A percentile compares a stretch with the other conserved stretches of the same genome.
Evolutionary conservation across 2,329 filamentous ascomycete species (phyloP).

Genomic region (Teratosphaeria epicoccoides): DNA sequence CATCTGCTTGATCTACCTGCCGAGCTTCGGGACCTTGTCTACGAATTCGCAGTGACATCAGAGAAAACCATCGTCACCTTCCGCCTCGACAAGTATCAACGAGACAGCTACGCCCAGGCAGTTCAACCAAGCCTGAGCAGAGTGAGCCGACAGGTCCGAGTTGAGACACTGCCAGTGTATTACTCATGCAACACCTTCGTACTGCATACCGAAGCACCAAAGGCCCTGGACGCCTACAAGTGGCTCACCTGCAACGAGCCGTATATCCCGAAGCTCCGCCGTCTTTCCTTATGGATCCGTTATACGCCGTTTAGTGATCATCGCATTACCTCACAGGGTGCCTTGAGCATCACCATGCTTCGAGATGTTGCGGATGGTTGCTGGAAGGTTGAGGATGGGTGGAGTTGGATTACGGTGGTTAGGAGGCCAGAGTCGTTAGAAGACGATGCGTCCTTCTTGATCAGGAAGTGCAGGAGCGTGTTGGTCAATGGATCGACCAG

Average conservation of each 20-base stretch:
- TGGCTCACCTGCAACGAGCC: slow-evolving; percentile 17
- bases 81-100: slow-evolving; percentile 20
- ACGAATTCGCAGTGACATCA: slow-evolving; percentile 11
- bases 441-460: slow-evolving; percentile 15
- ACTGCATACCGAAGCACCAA: slow-evolving; percentile 21
- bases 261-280: slow-evolving; percentile 12
- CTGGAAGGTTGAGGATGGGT: slow-evolving; percentile 14
- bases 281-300: slow-evolving; percentile 20
- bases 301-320: slow-evolving; percentile 10
- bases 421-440: slow-evolving; percentile 13
- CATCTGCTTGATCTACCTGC: slow-evolving; percentile 19
- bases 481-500: slow-evolving; percentile 6
- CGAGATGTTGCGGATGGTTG: slow-evolving; percentile 1
- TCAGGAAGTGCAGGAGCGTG: slow-evolving; percentile 9
- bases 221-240: slow-evolving; percentile 15
- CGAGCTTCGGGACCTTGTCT: slow-evolving; percentile 19
- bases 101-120: slow-evolving; percentile 16
- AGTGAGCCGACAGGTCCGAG: slow-evolving; percentile 18
- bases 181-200: slow-evolving; percentile 22
- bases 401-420: slow-evolving; percentile 22
- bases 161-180: slow-evolving; percentile 20
- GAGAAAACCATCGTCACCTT: slow-evolving; percentile 19
- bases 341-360: slow-evolving; percentile 12
- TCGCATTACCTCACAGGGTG: slow-evolving; percentile 11
- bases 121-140: slow-evolving; percentile 19